These are phyloP conservation scores for Cercophora scortea DNA, from an alignment of 495 filamentous ascomycete species.

Conservation along the genomic window DNA sequence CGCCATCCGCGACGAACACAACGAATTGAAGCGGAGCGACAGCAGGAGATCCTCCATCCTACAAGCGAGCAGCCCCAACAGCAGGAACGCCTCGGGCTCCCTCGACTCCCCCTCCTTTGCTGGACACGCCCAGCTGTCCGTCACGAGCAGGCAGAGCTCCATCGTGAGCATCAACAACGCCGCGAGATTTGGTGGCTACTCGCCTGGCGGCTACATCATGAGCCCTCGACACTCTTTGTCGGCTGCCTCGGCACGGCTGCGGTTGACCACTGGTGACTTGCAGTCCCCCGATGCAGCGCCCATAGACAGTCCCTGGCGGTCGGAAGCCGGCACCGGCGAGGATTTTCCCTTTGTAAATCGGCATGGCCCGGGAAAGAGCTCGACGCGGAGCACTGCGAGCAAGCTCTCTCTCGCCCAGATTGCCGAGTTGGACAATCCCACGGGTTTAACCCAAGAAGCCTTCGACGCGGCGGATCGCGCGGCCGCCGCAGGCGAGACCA, in stretches of 20 bases:
- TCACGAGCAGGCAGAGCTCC: constrained; percentile 55
- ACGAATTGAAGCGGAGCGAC: constrained; percentile 64
- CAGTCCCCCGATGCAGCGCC: constrained; percentile 17
- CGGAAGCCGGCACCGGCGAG: constrained; percentile 22
- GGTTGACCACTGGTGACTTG: constrained; percentile 49
- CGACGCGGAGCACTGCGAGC: constrained; percentile 33
- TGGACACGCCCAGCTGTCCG: constrained; percentile 27
- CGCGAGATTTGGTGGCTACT: constrained; percentile 64
- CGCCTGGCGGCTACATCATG: constrained; percentile 55
- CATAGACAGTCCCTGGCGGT: constrained; percentile 5
- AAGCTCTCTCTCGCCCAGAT: constrained; percentile 38
- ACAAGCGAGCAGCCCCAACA: constrained; percentile 26
- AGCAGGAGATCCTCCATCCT: constrained; percentile 52
- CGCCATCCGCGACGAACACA: constrained; percentile 72
- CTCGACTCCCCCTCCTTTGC: constrained; percentile 25
- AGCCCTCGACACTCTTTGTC: constrained; percentile 58
- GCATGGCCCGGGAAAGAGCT: constrained; percentile 38
- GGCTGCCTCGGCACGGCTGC: constrained; percentile 44
- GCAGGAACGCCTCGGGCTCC: constrained; percentile 14
- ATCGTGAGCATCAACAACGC: constrained; percentile 59
- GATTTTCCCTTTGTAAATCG: constrained; percentile 31
- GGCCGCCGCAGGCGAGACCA: constrained; percentile 14
- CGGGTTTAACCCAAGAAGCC: constrained; percentile 32
- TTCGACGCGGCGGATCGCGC: constrained; percentile 38
- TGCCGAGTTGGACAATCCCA: constrained; percentile 36